phyloP scores from a whole-genome alignment of 768 basidiomycete genomes.

The Daedaleopsis sinensis region DNA sequence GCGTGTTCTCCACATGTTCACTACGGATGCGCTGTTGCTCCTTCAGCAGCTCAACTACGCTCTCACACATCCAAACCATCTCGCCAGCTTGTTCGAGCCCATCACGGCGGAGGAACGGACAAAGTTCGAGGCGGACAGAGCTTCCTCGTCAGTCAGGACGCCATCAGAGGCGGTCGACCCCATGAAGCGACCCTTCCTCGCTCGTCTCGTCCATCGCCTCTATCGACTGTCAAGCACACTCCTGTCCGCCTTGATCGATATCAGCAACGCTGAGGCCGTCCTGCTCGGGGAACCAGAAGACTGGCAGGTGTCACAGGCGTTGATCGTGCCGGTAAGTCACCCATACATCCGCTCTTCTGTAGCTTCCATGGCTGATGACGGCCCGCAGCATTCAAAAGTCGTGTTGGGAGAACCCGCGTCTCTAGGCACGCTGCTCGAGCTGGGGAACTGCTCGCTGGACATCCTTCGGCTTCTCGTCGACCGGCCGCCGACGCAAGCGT shows the following conservation, averaged over 20 bases:
- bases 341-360: not conserved
- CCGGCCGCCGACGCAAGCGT: constrained; percentile 59
- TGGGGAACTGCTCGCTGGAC: constrained; percentile 78
- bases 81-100: constrained; percentile 81
- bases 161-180: constrained; percentile 58
- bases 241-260: constrained; percentile 66
- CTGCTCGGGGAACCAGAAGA: constrained; percentile 67
- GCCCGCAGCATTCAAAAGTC: constrained; percentile 77
- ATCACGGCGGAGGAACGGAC: constrained; percentile 74
- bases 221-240: constrained; percentile 73
- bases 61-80: constrained; percentile 87
- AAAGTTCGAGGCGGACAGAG: constrained; percentile 64
- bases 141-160: constrained; percentile 34
- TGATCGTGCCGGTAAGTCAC: constrained; percentile 70
- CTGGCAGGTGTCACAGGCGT: constrained; percentile 69
- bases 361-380: constrained; percentile 6
- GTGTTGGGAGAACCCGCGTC: constrained; percentile 83
- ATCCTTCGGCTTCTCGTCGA: constrained; percentile 68
- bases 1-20: constrained; percentile 71
- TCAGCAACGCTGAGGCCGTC: constrained; percentile 70
- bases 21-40: constrained; percentile 66
- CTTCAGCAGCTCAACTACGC: constrained; percentile 91
- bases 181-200: constrained; percentile 70
- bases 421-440: constrained; percentile 84
- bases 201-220: constrained; percentile 70